phyloP scores from a whole-genome alignment of 345 rosid genomes.

The Eucalyptus decipiens region DNA sequence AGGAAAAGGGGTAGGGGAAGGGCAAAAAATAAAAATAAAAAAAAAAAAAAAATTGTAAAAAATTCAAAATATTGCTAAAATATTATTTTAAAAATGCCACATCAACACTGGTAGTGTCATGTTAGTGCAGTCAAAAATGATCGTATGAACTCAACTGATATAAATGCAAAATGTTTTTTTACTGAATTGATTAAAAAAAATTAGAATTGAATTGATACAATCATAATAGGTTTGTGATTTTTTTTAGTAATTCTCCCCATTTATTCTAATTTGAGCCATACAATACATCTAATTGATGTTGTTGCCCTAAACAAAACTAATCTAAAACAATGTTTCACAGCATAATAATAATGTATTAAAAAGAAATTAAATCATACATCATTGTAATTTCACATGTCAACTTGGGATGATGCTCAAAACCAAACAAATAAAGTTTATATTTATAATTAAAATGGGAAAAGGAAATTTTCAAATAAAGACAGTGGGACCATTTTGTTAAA shows the following conservation, averaged over 20 bases:
- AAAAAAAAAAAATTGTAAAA: no score
- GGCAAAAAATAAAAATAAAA: no score
- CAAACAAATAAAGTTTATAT: no score
- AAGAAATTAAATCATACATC: background rate
- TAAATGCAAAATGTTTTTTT: no score
- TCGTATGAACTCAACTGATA: rapidly evolving
- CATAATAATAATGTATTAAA: background rate
- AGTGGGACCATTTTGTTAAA: background rate
- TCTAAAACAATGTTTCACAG: background rate
- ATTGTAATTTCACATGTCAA: background rate
- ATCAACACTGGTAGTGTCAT: rapidly evolving
- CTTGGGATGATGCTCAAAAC: background rate
- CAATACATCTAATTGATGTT: background rate
- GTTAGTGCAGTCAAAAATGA: rapidly evolving
- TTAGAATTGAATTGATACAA: no score
- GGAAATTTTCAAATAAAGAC: background rate
- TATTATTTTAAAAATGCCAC: no score
- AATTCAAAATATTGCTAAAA: no score
- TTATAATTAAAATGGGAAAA: background rate
- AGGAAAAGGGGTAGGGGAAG: no score
- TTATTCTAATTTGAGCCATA: background rate
- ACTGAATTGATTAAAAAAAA: no score
- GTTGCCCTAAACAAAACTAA: background rate
- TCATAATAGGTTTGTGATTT: rapidly evolving
- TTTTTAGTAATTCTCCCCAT: background rate